Conservation (phyloP, 1,284 basidiomycete genomes). For the Bondarzewia mesenterica region DNA sequence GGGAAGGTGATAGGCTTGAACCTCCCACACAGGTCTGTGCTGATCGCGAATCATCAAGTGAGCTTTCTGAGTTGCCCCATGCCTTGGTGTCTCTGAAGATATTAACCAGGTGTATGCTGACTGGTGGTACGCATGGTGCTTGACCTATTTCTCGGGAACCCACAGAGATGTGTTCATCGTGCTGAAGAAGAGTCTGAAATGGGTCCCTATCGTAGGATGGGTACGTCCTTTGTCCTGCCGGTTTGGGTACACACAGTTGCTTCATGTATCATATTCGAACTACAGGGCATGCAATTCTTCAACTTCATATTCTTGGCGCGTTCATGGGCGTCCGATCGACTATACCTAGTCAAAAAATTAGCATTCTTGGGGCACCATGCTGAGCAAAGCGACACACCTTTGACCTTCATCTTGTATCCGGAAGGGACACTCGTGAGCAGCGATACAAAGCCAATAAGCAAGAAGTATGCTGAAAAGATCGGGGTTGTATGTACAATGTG, state of each 20-base stretch:
- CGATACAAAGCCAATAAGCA: constrained; percentile 76
- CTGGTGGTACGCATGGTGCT: constrained; percentile 89
- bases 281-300: constrained; percentile 85
- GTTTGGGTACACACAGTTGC: not conserved
- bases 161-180: constrained; percentile 80
- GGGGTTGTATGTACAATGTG: constrained; percentile 56
- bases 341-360: constrained; percentile 51
- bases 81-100: not conserved
- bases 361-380: constrained; percentile 51
- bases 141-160: constrained; percentile 70
- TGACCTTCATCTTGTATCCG: constrained; percentile 85
- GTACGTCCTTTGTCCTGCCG: constrained; percentile 36
- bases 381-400: constrained; percentile 56
- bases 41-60: constrained; percentile 81
- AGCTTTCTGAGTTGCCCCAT: constrained; percentile 15
- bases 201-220: constrained; percentile 85
- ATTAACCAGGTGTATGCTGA: constrained; percentile 71
- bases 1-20: constrained; percentile 58
- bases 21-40: constrained; percentile 69
- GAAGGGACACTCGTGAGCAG: constrained; percentile 88
- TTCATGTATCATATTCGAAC: constrained; percentile 4
- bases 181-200: constrained; percentile 83
- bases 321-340: constrained; percentile 79
- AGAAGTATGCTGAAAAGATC: constrained; percentile 76
- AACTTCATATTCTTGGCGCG: constrained; percentile 85